These are phyloP conservation scores for Rhinocladiella similis DNA, from an alignment of 2,329 filamentous ascomycete species.

Conservation along the genomic window DNA sequence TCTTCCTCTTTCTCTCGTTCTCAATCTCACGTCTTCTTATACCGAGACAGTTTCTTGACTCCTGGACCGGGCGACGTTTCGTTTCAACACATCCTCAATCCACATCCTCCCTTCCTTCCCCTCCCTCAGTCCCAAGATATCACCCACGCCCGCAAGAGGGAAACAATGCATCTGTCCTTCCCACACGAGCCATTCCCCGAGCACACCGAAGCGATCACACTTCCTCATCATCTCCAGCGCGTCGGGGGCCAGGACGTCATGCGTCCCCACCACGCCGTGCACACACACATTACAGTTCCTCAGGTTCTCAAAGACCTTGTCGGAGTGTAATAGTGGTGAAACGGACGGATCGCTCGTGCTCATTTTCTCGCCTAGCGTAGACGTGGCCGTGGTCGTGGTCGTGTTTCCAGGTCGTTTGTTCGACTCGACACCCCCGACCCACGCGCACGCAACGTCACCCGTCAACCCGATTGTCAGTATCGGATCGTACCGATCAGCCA, in stretches of 20 bases:
- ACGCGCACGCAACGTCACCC: conserved; percentile 3
- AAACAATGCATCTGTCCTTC: conserved; percentile 63
- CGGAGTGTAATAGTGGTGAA: conserved; percentile 45
- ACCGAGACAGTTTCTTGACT: no score
- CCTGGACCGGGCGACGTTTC: no score
- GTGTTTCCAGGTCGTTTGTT: background rate
- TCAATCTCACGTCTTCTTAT: no score
- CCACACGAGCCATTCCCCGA: conserved; percentile 60
- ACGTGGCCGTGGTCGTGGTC: no score
- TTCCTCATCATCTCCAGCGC: conserved; percentile 50
- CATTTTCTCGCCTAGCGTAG: background rate
- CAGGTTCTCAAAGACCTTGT: conserved; percentile 42
- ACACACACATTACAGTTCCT: conserved; percentile 46
- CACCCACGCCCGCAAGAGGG: conserved; percentile 51
- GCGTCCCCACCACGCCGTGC: conserved; percentile 53
- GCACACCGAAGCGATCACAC: conserved; percentile 44
- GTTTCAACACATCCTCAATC: background rate
- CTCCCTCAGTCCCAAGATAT: conserved; percentile 49
- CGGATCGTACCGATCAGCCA: conserved; percentile 46
- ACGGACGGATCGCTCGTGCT: conserved; percentile 43
- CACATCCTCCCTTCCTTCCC: conserved; percentile 35
- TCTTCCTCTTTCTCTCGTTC: no score
- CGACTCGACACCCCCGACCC: conserved; percentile 4
- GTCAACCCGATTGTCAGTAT: conserved; percentile 47
- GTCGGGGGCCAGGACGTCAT: conserved; percentile 57